phyloP scores from a whole-genome alignment of 192 early-diverging fungal genomes.

The Dispira parvispora region DNA sequence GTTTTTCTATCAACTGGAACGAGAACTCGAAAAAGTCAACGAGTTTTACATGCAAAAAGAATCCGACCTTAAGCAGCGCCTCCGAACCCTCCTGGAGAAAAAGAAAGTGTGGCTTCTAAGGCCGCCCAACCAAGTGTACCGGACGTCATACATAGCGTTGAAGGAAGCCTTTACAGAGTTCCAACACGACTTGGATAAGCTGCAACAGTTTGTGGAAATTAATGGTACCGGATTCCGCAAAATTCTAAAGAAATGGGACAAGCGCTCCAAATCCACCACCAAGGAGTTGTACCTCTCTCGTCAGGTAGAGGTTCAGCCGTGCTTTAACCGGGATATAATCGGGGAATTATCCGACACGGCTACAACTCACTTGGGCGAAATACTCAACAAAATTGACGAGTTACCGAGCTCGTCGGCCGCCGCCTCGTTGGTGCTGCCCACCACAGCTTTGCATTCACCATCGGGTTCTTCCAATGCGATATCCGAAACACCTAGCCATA shows the following conservation, averaged over 20 bases:
- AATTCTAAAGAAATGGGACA: constrained; percentile 99
- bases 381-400: not conserved
- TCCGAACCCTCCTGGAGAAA: constrained; percentile 68
- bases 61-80: constrained; percentile 75
- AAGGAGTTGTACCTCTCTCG: constrained; percentile 95
- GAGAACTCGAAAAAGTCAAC: constrained; percentile 97
- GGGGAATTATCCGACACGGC: constrained; percentile 79
- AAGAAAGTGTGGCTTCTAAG: constrained; percentile 39
- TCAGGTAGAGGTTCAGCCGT: constrained; percentile 95
- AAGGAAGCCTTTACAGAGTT: constrained; percentile 84
- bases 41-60: constrained; percentile 95
- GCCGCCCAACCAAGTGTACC: constrained; percentile 29
- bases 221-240: constrained; percentile 95
- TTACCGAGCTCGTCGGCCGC: not conserved
- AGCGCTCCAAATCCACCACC: constrained; percentile 89
- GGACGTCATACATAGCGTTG: constrained; percentile 49
- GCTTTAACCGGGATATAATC: constrained; percentile 88
- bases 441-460: too few species aligned
- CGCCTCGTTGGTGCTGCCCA: too few species aligned
- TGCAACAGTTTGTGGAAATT: constrained; percentile 96
- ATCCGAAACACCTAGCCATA: too few species aligned
- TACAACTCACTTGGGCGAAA: constrained; percentile 14
- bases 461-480: too few species aligned
- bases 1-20: constrained; percentile 96
- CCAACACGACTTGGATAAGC: constrained; percentile 83